Conservation (phyloP, 192 early-diverging fungal species). For the Haplosporangium gracile region DNA sequence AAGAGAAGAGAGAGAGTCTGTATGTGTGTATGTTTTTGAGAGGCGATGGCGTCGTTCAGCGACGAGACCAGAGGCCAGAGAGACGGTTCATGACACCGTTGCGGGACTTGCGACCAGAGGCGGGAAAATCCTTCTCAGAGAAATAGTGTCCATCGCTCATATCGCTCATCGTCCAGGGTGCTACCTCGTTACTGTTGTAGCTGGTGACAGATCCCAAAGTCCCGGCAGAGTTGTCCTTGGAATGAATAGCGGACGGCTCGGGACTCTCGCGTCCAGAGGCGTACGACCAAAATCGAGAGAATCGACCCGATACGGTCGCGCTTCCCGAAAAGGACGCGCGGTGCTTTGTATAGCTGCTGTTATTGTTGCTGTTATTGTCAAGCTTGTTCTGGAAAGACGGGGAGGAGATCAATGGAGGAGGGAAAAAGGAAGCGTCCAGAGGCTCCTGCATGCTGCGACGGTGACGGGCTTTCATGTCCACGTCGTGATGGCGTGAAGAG, state of each 20-base stretch:
- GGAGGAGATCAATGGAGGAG: not conserved
- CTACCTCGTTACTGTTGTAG: not conserved
- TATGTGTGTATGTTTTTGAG: too few species aligned
- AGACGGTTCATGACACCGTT: slow-evolving; percentile 32
- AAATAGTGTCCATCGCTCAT: not conserved
- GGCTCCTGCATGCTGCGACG: slow-evolving; percentile 45
- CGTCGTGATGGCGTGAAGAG: not conserved
- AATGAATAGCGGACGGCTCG: not conserved
- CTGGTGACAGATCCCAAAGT: slow-evolving; percentile 2
- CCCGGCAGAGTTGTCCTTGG: slow-evolving; percentile 4
- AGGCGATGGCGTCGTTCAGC: not conserved
- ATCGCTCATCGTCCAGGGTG: not conserved
- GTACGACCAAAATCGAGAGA: slow-evolving; percentile 40
- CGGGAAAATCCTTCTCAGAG: slow-evolving; percentile 4
- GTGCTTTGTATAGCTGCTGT: not conserved
- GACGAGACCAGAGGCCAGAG: slow-evolving; percentile 35
- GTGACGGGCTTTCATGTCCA: not conserved
- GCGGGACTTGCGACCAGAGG: not conserved
- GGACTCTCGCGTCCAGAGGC: slow-evolving; percentile 12
- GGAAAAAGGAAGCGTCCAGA: not conserved
- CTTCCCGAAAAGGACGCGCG: slow-evolving; percentile 38
- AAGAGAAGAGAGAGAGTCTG: not conserved
- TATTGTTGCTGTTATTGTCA: not conserved
- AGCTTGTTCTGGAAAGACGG: slow-evolving; percentile 9
- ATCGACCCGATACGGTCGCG: slow-evolving; percentile 47